Evolutionary conservation across 768 basidiomycete species (phyloP).

Genomic region (Leucogyrophana mollusca): DNA sequence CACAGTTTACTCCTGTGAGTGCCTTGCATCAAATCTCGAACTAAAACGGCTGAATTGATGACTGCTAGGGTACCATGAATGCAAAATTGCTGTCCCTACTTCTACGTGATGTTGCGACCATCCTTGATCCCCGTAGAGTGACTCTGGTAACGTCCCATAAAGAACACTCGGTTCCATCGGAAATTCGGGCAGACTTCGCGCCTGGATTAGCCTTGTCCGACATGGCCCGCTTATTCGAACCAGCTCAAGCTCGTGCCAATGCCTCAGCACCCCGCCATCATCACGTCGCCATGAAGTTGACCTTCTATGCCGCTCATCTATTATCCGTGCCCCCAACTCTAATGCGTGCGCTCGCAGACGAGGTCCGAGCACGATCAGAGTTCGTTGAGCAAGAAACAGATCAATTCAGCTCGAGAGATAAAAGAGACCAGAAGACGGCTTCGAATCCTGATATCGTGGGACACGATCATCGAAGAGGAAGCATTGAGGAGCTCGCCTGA

Average conservation of each 20-base stretch:
- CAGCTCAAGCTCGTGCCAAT: conserved; percentile 40
- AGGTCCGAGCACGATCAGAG: conserved; percentile 31
- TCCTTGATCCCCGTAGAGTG: conserved; percentile 50
- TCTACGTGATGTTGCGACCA: conserved; percentile 49
- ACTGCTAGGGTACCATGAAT: conserved; percentile 32
- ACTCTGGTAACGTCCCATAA: conserved; percentile 3
- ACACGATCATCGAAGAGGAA: no score
- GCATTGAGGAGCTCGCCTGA: neutral
- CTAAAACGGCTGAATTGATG: neutral
- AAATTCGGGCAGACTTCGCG: neutral
- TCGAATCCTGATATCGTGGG: neutral
- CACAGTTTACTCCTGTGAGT: conserved; percentile 47
- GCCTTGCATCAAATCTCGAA: neutral
- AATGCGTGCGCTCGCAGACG: conserved; percentile 42
- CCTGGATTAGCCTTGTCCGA: conserved; percentile 27
- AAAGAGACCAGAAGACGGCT: neutral
- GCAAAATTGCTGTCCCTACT: conserved; percentile 50
- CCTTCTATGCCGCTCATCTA: conserved; percentile 68
- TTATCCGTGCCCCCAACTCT: conserved; percentile 44
- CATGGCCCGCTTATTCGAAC: conserved; percentile 18
- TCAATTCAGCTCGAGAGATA: neutral
- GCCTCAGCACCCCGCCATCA: conserved; percentile 15
- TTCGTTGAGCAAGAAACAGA: conserved; percentile 21
- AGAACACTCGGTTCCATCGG: neutral
- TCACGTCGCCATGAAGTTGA: conserved; percentile 57